Evolutionary conservation across 129 eudicot species (phyloP).

Genomic region (Flaveria bidentis): DNA sequence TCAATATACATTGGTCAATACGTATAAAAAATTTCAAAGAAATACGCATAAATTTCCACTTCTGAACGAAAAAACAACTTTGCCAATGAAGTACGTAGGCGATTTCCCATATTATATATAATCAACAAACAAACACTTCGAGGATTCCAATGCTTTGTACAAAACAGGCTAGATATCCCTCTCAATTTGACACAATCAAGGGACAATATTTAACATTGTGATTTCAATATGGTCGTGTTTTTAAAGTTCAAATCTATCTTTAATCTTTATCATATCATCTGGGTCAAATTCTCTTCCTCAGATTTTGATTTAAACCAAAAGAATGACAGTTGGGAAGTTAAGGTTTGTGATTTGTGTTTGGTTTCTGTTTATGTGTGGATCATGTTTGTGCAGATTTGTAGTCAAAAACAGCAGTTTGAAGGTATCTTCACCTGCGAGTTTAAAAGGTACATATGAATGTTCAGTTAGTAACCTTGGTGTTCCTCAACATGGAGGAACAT

Average conservation of each 20-base stretch:
- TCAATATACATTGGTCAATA: background rate
- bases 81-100: background rate
- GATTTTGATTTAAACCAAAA: background rate
- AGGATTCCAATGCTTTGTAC: background rate
- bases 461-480: conserved; percentile 74
- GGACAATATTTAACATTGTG: background rate
- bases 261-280: conserved; percentile 6
- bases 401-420: conserved; percentile 69
- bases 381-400: conserved; percentile 59
- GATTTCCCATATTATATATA: background rate
- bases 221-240: background rate
- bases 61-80: too few relatives aligned
- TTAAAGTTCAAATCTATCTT: background rate
- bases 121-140: background rate
- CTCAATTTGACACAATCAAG: background rate
- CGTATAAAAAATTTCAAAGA: too few relatives aligned
- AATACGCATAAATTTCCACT: too few relatives aligned
- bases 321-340: conserved; percentile 40
- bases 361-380: conserved; percentile 37
- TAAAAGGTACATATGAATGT: conserved; percentile 59
- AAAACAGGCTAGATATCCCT: background rate
- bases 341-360: conserved; percentile 37
- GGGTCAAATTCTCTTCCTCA: conserved; percentile 12
- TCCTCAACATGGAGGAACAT: conserved; percentile 69
- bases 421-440: conserved; percentile 57